These are phyloP conservation scores for Saccharomycopsis phalli DNA, from an alignment of 1,139 yeast genomes.

Conservation along the genomic window DNA sequence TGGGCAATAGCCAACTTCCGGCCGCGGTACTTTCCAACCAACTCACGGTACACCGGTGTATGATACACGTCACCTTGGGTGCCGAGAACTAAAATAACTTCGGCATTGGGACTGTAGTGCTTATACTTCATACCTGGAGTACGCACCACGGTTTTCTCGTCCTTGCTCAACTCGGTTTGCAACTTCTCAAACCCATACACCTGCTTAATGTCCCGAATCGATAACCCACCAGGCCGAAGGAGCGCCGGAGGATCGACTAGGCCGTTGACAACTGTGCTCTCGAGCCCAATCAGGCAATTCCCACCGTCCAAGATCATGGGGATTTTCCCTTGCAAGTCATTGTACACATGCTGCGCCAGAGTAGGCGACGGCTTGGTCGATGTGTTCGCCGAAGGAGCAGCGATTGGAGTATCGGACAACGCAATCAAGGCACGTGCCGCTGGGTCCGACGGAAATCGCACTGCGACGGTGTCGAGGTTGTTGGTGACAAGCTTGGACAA, in stretches of 20 bases:
- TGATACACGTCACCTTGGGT: conserved; percentile 25
- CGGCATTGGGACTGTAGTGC: conserved; percentile 88
- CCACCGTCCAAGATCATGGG: conserved; percentile 91
- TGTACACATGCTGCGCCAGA: conserved; percentile 70
- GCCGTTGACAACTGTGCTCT: conserved; percentile 91
- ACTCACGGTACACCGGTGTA: conserved; percentile 4
- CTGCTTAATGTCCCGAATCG: conserved; percentile 59
- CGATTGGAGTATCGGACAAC: conserved; percentile 79
- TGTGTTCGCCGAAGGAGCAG: conserved; percentile 97
- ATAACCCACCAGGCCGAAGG: conserved; percentile 88
- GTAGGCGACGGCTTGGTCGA: conserved; percentile 95
- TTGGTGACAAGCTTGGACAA: conserved; percentile 76
- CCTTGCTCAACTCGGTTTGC: conserved; percentile 23
- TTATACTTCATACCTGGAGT: conserved; percentile 98
- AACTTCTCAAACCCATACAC: conserved; percentile 44
- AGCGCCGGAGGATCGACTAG: conserved; percentile 75
- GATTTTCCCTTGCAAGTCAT: conserved; percentile 72
- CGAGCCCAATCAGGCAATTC: conserved; percentile 81
- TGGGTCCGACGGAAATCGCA: conserved; percentile 78
- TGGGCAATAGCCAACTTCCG: conserved; percentile 17
- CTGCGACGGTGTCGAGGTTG: conserved; percentile 83
- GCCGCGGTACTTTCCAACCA: conserved; percentile 19
- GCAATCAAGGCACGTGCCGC: conserved; percentile 88
- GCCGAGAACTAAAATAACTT: conserved; percentile 54
- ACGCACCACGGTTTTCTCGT: conserved; percentile 59